A percentile compares a stretch with the other conserved stretches of the same genome.
Evolutionary conservation across 768 basidiomycete species (phyloP).

Genomic region (Trametes elegans): DNA sequence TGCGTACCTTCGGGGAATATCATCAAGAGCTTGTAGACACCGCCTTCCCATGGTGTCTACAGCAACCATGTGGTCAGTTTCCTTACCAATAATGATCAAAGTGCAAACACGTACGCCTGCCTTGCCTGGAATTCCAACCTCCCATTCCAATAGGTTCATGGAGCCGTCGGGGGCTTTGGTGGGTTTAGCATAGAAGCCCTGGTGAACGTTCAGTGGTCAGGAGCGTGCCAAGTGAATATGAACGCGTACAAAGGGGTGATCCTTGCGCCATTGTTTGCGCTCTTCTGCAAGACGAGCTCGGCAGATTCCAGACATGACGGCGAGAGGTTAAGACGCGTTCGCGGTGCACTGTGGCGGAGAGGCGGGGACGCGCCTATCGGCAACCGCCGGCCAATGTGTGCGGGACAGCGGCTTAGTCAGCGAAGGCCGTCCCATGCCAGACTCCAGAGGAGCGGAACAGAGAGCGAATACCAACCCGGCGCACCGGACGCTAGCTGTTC

Average conservation of each 20-base stretch:
- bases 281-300: slow-evolving; percentile 92
- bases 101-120: slow-evolving; percentile 56
- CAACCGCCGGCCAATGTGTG: slow-evolving; percentile 3
- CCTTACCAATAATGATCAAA: slow-evolving; percentile 21
- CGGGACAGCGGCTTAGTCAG: slow-evolving; percentile 7
- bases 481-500: neutral
- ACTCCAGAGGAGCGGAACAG: too few species aligned
- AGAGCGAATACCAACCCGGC: neutral
- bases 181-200: slow-evolving; percentile 98
- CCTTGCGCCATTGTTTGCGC: slow-evolving; percentile 98
- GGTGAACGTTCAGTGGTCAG: slow-evolving; percentile 1
- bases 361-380: slow-evolving; percentile 10
- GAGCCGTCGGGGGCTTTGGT: slow-evolving; percentile 87
- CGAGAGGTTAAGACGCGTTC: slow-evolving; percentile 10
- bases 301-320: slow-evolving; percentile 84
- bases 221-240: neutral
- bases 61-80: slow-evolving; percentile 23
- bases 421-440: too few species aligned
- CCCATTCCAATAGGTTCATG: slow-evolving; percentile 97
- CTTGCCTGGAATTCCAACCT: slow-evolving; percentile 98
- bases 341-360: slow-evolving; percentile 2
- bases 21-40: slow-evolving; percentile 93
- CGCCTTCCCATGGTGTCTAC: slow-evolving; percentile 96
- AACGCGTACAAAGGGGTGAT: slow-evolving; percentile 91
- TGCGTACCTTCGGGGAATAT: slow-evolving; percentile 89